These are phyloP conservation scores for Bisporella sp. DNA, from an alignment of 2,329 filamentous ascomycete species.

Conservation along the genomic window DNA sequence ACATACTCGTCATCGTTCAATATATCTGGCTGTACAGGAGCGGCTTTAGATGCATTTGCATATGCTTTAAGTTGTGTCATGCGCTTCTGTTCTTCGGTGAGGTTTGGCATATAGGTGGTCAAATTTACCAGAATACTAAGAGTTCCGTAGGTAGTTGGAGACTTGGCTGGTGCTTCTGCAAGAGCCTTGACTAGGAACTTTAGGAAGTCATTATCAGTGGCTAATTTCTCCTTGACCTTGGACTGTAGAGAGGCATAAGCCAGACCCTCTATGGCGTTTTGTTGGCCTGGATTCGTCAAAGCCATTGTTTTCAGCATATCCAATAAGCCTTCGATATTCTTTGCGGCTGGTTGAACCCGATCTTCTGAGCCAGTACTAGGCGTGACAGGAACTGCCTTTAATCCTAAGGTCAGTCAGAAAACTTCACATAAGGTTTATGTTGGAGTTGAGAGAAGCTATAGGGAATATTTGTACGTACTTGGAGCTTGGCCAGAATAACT, in stretches of 20 bases:
- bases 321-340: conserved; percentile 59
- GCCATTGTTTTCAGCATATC: conserved; percentile 60
- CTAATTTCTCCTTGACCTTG: conserved; percentile 75
- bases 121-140: conserved; percentile 83
- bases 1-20: conserved; percentile 74
- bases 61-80: conserved; percentile 91
- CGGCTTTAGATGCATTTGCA: conserved; percentile 71
- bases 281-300: conserved; percentile 41
- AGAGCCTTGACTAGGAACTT: conserved; percentile 61
- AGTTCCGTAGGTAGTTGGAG: conserved; percentile 73
- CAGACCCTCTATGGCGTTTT: conserved; percentile 79
- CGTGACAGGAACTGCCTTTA: conserved; percentile 27
- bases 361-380: conserved; percentile 28
- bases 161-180: conserved; percentile 50
- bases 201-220: conserved; percentile 61
- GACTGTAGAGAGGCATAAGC: conserved; percentile 87
- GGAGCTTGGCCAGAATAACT: conserved; percentile 68
- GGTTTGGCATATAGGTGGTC: conserved; percentile 67
- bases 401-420: conserved; percentile 28
- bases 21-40: conserved; percentile 48
- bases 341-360: conserved; percentile 41
- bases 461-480: conserved; percentile 38
- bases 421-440: conserved; percentile 14
- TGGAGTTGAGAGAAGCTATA: conserved; percentile 12
- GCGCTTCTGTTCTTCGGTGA: conserved; percentile 87